phyloP scores from a whole-genome alignment of 192 early-diverging fungal genomes.

The Geranomyces variabilis region DNA sequence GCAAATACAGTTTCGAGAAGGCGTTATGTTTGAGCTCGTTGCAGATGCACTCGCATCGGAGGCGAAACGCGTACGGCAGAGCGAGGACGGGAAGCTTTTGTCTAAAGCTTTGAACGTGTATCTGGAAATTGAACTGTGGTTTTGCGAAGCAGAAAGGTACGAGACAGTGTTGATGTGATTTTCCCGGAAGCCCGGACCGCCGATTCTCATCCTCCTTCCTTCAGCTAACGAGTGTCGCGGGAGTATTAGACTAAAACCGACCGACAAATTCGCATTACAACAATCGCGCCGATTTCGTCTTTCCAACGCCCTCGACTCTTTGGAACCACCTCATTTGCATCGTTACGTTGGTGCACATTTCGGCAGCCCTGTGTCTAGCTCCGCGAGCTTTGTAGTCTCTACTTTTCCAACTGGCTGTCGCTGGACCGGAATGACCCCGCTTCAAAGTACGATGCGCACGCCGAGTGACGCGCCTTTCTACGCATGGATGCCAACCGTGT shows the following conservation, averaged over 20 bases:
- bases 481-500: too few species aligned
- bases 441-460: background rate
- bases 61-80: background rate
- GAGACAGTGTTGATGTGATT: background rate
- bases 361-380: too few species aligned
- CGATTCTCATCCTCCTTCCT: background rate
- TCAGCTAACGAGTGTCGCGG: background rate
- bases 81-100: background rate
- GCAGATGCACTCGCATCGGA: background rate
- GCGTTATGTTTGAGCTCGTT: background rate
- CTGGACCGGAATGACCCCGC: background rate
- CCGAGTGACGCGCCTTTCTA: background rate
- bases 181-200: background rate
- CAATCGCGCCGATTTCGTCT: slow-evolving; percentile 24
- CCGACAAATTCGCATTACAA: slow-evolving; percentile 6
- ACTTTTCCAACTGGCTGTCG: background rate
- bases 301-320: background rate
- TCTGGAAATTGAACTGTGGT: slow-evolving; percentile 32
- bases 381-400: background rate
- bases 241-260: background rate
- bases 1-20: background rate
- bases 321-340: slow-evolving; percentile 6
- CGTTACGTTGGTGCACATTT: slow-evolving; percentile 14
- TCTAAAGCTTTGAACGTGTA: slow-evolving; percentile 1
- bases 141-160: slow-evolving; percentile 21